A percentile compares a stretch with the other conserved stretches of the same genome.
Evolutionary conservation across 306 rosid genomes (phyloP).

Genomic region (Abrus precatorius): DNA sequence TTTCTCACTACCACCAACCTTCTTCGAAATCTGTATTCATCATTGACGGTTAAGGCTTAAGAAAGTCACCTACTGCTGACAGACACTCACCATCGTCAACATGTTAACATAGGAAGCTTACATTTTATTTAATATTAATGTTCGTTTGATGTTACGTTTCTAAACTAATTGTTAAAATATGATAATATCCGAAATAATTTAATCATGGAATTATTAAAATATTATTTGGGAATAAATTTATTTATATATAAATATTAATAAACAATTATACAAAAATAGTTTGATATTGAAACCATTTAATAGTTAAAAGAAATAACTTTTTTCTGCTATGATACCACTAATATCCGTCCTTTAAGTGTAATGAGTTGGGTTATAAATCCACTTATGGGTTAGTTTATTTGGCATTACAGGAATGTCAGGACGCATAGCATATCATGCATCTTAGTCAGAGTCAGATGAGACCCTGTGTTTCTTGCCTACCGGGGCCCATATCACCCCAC

Average conservation of each 20-base stretch:
- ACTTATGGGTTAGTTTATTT: slow-evolving; percentile 34
- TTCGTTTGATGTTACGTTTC: no score
- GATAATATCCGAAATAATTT: no score
- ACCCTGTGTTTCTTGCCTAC: slow-evolving; percentile 14
- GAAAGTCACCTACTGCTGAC: slow-evolving; percentile 26
- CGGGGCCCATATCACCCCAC: slow-evolving; percentile 31
- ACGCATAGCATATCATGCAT: neutral
- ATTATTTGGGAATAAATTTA: no score
- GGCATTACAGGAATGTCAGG: slow-evolving; percentile 16
- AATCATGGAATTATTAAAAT: no score
- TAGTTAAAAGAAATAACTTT: neutral
- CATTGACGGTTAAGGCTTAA: slow-evolving; percentile 36
- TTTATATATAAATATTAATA: no score
- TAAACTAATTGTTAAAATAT: no score
- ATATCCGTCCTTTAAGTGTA: neutral
- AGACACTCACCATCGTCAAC: slow-evolving; percentile 40
- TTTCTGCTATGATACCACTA: neutral
- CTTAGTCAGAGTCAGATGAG: neutral
- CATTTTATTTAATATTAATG: no score
- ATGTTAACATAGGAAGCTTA: no score
- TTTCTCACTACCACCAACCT: neutral
- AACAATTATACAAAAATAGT: no score
- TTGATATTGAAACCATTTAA: no score
- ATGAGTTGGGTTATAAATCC: slow-evolving; percentile 38
- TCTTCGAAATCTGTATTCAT: slow-evolving; percentile 9